Base-by-base conservation (phyloP, 2,329 filamentous ascomycete genomes). In the Metarhizium sp. region DNA sequence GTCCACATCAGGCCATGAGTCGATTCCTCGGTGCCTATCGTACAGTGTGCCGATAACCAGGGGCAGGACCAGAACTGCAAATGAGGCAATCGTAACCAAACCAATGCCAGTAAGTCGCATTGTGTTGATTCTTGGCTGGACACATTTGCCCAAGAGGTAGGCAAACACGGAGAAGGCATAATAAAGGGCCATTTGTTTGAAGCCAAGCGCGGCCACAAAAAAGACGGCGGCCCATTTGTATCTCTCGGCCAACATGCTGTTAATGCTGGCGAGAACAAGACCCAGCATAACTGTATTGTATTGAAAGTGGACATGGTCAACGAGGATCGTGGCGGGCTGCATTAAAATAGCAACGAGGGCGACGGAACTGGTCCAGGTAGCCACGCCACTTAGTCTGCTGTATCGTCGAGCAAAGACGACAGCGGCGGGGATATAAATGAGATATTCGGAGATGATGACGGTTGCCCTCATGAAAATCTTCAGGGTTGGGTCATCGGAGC, bases 251-350 rank as follows among this genome's bases (percentile, higher is more conserved):
- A 96, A 71, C 73, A 97, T 87, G 69, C 88, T 94, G 46, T 92
- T 94, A 75, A 96, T 84, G 63, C 87, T 90, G 0, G 90, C 90
- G 34, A 95, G 76, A 10, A 94, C 84, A 50, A 97, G 82, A 2
- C 95, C 94, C 16, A 99, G 84, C 94, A 99, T 99, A 52, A 99
- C 92, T 0, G 92, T 95, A 69, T 99, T 99, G 73, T 96, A 99
- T 73, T 99, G 94, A 69, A 99, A 99, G 67, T 87, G 94, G 6
- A 92, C 88, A 67, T 99, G 92, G 67, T 99, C 94, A 63, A 99
- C 88, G 32, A 99, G 81, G 42, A 97, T 91, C 1, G 86, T 90
- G 3, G 85, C 85, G 1, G 94, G 94, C 67, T 97, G 94, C 84
- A 99, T 87, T 32, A 99, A 77, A 58, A 99, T 86, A 1, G 92